Evolutionary conservation across 148 eudicot genomes (phyloP), one percentile per base, ranked within the genome.

Genomic region (Chenopodium formosanum): DNA sequence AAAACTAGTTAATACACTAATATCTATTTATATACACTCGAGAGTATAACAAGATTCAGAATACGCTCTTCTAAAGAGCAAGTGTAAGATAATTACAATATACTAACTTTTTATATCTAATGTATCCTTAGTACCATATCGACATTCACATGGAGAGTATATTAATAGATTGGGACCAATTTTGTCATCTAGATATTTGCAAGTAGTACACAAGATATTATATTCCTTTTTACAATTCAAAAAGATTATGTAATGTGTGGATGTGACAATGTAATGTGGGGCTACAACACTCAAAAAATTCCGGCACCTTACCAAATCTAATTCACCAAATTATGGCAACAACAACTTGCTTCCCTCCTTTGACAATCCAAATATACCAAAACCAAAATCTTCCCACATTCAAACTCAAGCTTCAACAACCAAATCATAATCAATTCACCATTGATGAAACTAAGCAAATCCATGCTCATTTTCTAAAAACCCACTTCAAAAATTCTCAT

Each of bases 401-500:
- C 34, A 67, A 74, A 68, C 12, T 80, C 40, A 67, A 73, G 63
- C 12, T 31, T n/a, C 52, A 62, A 62, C 66, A 20, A 62, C 9
- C 66, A 74, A 83, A 52, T 37, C 78, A 72, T 27, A 66, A 56
- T 52, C 80, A 71, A 50, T 71, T 83, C 68, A 80, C 77, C 76
- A 79, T 78, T 56, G 53, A 50, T 53, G 60, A 80, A 63, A 80
- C 84, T 7, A 67, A 80, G 76, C 86, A 83, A 78, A 78, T 83
- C 70, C 88, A 86, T 69, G 80, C 85, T 82, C 69, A 67, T 23
- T 52, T 86, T n/a, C 75, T 80, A 2, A 83, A 86, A 83, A 80
- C 86, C 74, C 79, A 78, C 0, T 83, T 83, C 71, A 76, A 85
- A 82, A 29, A 47, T 65, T 34, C 66, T 73, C 65, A 64, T n/a